A percentile compares a stretch with the other conserved stretches of the same genome.
phyloP scores from a whole-genome alignment of 2,329 filamentous ascomycete species.

The Ceratocystis destructans region DNA sequence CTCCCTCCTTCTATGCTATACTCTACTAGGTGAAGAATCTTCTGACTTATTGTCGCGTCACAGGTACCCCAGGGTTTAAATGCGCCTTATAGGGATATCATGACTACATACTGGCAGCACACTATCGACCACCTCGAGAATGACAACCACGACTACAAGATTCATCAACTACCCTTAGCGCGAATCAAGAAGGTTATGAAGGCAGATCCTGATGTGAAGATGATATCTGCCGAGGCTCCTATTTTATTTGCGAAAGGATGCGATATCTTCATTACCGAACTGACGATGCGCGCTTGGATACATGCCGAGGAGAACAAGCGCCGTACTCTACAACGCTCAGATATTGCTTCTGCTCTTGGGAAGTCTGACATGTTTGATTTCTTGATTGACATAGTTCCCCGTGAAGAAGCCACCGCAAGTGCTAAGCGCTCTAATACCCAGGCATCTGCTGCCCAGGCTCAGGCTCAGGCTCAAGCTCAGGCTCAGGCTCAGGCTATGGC shows the following conservation, averaged over 20 bases:
- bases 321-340: slow-evolving; percentile 82
- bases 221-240: slow-evolving; percentile 97
- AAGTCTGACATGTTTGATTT: slow-evolving; percentile 99
- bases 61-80: slow-evolving; percentile 91
- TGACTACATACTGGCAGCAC: slow-evolving; percentile 99
- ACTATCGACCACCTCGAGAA: slow-evolving; percentile 90
- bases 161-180: slow-evolving; percentile 91
- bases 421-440: slow-evolving; percentile 58
- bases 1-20: slow-evolving; percentile 18
- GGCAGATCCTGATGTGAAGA: slow-evolving; percentile 96
- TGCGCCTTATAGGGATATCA: slow-evolving; percentile 86
- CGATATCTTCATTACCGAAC: slow-evolving; percentile 96
- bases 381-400: slow-evolving; percentile 93
- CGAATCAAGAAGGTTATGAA: slow-evolving; percentile 99
- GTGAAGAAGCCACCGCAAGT: slow-evolving; percentile 79
- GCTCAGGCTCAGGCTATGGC: slow-evolving; percentile 11
- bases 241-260: slow-evolving; percentile 97
- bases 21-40: neutral
- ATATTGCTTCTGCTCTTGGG: slow-evolving; percentile 87
- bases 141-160: slow-evolving; percentile 95
- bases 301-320: slow-evolving; percentile 98
- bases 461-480: slow-evolving; percentile 18
- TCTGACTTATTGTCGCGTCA: slow-evolving; percentile 4
- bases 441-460: slow-evolving; percentile 27
- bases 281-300: slow-evolving; percentile 99